A percentile compares a stretch with the other conserved stretches of the same genome.
These are phyloP conservation scores for Phytopythium delawarense DNA, from an alignment of 352 stramenopile species.

Conservation along the genomic window DNA sequence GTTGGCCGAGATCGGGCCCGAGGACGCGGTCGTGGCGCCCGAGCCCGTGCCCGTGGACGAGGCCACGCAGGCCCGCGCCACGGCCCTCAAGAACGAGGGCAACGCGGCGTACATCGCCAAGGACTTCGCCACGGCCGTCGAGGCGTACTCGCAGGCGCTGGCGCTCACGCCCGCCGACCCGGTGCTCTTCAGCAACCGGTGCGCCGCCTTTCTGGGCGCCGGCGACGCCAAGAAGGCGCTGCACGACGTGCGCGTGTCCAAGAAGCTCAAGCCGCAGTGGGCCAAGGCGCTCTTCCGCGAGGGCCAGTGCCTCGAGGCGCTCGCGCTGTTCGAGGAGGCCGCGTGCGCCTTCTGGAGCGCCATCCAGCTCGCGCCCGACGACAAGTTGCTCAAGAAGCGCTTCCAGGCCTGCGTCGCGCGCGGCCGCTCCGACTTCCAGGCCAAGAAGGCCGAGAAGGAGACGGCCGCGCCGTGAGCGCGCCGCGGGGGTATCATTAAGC, in stretches of 20 bases:
- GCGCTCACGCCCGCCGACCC: conserved; percentile 50
- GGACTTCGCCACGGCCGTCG: conserved; percentile 45
- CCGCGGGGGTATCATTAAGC: background rate
- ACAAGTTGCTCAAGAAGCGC: conserved; percentile 73
- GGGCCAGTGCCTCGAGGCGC: conserved; percentile 73
- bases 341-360: conserved; percentile 69
- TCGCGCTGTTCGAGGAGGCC: conserved; percentile 70
- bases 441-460: conserved; percentile 25
- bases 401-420: conserved; percentile 79
- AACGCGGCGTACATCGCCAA: conserved; percentile 72
- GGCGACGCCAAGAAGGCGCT: conserved; percentile 61
- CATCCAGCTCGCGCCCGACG: conserved; percentile 67
- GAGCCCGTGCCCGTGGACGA: conserved; percentile 35
- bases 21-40: conserved; percentile 47
- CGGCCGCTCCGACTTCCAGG: conserved; percentile 53
- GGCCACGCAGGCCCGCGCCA: conserved; percentile 31
- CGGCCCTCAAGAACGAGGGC: conserved; percentile 57
- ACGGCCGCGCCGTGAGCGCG: background rate
- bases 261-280: conserved; percentile 82
- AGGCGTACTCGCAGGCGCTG: conserved; percentile 63
- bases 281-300: conserved; percentile 82
- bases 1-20: conserved; percentile 29
- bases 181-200: conserved; percentile 82
- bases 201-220: conserved; percentile 55
- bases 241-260: conserved; percentile 69